phyloP scores from a whole-genome alignment of 345 rosid genomes.

The Linum trigynum region DNA sequence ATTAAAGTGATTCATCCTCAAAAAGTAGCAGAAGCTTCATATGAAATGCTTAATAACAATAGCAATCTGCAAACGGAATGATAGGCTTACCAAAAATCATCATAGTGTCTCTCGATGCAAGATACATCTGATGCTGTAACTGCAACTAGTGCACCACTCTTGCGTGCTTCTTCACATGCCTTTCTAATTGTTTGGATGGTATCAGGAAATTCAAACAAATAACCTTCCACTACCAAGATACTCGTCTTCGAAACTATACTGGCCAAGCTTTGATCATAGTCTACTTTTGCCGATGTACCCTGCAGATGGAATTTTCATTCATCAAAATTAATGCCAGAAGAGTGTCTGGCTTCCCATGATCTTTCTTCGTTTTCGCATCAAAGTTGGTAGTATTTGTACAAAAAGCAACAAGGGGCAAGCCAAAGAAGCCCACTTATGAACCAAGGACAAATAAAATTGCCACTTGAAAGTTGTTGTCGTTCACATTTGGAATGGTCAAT shows the following conservation, averaged over 20 bases:
- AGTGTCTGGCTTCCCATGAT: not conserved
- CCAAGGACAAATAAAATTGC: no score
- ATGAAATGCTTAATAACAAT: not conserved
- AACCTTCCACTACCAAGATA: slow-evolving; percentile 81
- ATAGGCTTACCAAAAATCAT: slow-evolving; percentile 72
- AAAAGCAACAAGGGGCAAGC: no score
- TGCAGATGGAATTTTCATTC: slow-evolving; percentile 18
- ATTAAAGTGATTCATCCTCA: no score
- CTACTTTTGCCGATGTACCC: slow-evolving; percentile 83
- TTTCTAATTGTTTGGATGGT: slow-evolving; percentile 65
- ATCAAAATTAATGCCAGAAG: not conserved
- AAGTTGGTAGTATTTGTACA: no score
- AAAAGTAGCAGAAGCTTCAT: not conserved
- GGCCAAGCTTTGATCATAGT: slow-evolving; percentile 67
- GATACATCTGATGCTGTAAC: slow-evolving; percentile 90
- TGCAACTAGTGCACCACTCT: slow-evolving; percentile 71
- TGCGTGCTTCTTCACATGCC: slow-evolving; percentile 85
- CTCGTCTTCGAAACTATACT: slow-evolving; percentile 61
- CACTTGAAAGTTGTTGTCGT: no score
- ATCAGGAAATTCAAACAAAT: slow-evolving; percentile 87
- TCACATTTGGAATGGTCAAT: no score
- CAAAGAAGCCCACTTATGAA: no score
- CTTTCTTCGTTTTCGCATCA: no score
- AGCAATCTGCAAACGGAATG: not conserved
- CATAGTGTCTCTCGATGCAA: slow-evolving; percentile 84